phyloP scores from a whole-genome alignment of 2,329 filamentous ascomycete genomes.

The Colletotrichum gigasporum region DNA sequence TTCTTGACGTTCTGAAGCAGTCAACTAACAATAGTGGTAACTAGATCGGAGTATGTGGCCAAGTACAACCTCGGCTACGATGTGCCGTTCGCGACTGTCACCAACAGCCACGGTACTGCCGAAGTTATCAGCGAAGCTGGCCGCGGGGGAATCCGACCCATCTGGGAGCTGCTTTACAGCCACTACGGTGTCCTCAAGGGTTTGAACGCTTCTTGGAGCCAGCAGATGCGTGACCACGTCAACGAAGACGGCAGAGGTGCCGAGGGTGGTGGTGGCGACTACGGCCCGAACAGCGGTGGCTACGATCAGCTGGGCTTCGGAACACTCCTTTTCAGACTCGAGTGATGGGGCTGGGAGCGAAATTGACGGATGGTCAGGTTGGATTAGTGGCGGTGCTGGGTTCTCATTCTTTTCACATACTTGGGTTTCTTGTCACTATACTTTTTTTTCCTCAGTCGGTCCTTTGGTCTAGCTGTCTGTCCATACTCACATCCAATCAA shows the following conservation, averaged over 20 bases:
- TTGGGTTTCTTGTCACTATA: too few species aligned
- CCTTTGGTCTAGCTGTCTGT: too few species aligned
- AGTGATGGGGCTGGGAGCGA: background rate
- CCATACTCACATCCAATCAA: too few species aligned
- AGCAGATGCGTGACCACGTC: slow-evolving; percentile 47
- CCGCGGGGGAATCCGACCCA: slow-evolving; percentile 47
- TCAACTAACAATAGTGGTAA: slow-evolving; percentile 33
- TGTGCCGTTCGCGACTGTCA: slow-evolving; percentile 52
- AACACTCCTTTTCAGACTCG: slow-evolving; percentile 37
- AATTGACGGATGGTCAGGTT: too few species aligned
- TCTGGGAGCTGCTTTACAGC: slow-evolving; percentile 49
- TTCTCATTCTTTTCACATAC: background rate
- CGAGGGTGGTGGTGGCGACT: slow-evolving; percentile 55
- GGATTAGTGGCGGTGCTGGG: background rate
- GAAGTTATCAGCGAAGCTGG: slow-evolving; percentile 41
- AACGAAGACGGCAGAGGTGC: slow-evolving; percentile 43
- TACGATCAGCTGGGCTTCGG: slow-evolving; percentile 49
- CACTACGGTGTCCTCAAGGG: slow-evolving; percentile 51
- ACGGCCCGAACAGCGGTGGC: slow-evolving; percentile 49
- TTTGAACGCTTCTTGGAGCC: slow-evolving; percentile 47
- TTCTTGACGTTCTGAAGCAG: background rate
- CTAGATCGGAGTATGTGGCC: slow-evolving; percentile 46
- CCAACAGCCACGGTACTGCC: slow-evolving; percentile 47
- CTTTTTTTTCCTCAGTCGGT: too few species aligned
- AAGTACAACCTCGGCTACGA: slow-evolving; percentile 54